phyloP scores from a whole-genome alignment of 2,329 filamentous ascomycete species.

The Nothomitra cinnamomea region DNA sequence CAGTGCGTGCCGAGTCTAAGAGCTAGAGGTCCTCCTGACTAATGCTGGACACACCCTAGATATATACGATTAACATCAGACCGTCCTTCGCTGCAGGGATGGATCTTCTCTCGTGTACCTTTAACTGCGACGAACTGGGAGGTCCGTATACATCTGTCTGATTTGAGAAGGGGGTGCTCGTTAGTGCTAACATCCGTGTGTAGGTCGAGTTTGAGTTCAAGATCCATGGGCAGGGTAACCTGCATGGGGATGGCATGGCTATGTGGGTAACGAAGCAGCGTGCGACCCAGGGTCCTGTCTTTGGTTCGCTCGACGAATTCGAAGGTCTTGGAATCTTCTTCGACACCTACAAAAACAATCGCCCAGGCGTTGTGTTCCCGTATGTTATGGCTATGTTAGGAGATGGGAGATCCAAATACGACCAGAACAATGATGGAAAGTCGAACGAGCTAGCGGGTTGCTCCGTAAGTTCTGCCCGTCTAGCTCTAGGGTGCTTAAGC shows the following conservation, averaged over 20 bases:
- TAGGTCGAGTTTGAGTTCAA: constrained; percentile 87
- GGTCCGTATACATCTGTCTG: constrained; percentile 23
- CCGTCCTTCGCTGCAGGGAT: constrained; percentile 76
- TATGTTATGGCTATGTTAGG: constrained; percentile 98
- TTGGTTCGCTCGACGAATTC: constrained; percentile 75
- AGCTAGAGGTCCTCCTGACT: neutral
- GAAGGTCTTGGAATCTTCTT: constrained; percentile 91
- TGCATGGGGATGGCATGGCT: constrained; percentile 92
- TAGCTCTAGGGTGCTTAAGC: neutral
- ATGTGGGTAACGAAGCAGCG: constrained; percentile 97
- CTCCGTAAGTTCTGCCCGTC: constrained; percentile 37
- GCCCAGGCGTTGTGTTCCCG: constrained; percentile 85
- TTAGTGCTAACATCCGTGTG: neutral
- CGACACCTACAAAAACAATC: constrained; percentile 99
- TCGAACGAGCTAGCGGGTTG: constrained; percentile 83
- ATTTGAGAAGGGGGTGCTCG: neutral
- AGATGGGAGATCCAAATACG: constrained; percentile 75
- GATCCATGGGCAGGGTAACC: constrained; percentile 71
- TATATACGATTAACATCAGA: constrained; percentile 90
- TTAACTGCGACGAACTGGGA: constrained; percentile 98
- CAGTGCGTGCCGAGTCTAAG: constrained; percentile 24
- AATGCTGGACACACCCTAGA: constrained; percentile 25
- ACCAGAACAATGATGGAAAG: constrained; percentile 91
- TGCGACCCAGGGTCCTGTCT: constrained; percentile 63
- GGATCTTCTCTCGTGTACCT: constrained; percentile 85